phyloP scores from a whole-genome alignment of 2,329 filamentous ascomycete species.

The Penicillium sp. region DNA sequence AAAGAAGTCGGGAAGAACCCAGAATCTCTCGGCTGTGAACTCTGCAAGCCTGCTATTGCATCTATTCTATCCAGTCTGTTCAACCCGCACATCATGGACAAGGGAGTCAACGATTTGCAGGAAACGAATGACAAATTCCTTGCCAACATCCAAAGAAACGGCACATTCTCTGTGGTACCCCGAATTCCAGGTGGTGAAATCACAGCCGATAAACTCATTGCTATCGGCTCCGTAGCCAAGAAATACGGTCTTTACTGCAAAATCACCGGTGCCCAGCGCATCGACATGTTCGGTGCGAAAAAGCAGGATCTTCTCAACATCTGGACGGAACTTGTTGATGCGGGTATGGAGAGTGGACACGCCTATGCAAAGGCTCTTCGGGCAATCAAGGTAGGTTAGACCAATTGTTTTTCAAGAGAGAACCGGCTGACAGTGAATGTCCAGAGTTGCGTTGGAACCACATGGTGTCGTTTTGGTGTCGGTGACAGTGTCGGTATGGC shows the following conservation, averaged over 20 bases:
- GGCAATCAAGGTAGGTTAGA: slow-evolving; percentile 66
- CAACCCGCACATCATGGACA: slow-evolving; percentile 78
- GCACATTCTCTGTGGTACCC: slow-evolving; percentile 84
- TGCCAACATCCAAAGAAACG: slow-evolving; percentile 87
- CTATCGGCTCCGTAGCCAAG: slow-evolving; percentile 79
- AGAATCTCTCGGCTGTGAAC: slow-evolving; percentile 75
- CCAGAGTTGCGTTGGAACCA: slow-evolving; percentile 78
- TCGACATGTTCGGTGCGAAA: slow-evolving; percentile 87
- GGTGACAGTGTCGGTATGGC: slow-evolving; percentile 91
- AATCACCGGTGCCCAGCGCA: slow-evolving; percentile 86
- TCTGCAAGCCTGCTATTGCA: slow-evolving; percentile 78
- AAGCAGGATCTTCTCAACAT: slow-evolving; percentile 82
- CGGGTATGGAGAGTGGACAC: slow-evolving; percentile 86
- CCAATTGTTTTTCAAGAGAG: background rate
- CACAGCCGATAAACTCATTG: slow-evolving; percentile 78
- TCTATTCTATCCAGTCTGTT: slow-evolving; percentile 79
- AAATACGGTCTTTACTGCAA: slow-evolving; percentile 85
- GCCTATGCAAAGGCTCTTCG: slow-evolving; percentile 86
- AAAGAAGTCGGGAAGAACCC: slow-evolving; percentile 68
- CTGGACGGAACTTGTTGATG: slow-evolving; percentile 75
- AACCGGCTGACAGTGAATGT: slow-evolving; percentile 2
- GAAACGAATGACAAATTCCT: slow-evolving; percentile 89
- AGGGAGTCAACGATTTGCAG: slow-evolving; percentile 69
- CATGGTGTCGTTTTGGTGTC: slow-evolving; percentile 86
- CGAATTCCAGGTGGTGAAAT: slow-evolving; percentile 83